Base-by-base conservation (phyloP, 495 filamentous ascomycete species). In the Aeminium ludgeri region DNA sequence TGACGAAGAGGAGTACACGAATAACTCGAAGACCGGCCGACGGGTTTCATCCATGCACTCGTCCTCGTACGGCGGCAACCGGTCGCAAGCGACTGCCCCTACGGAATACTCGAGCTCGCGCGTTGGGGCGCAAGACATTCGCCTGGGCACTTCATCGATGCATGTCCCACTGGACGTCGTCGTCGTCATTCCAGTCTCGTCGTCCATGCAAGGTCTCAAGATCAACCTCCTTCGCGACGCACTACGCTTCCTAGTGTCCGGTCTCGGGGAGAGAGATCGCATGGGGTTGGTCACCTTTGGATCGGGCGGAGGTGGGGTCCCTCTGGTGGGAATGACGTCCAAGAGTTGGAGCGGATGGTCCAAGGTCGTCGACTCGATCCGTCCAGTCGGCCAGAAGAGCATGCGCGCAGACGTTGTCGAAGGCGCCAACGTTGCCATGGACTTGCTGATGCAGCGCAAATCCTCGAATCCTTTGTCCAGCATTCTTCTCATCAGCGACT, bases 231-330 rank as follows among this genome's bases (percentile, higher is more conserved):
- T 99, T 6, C 78, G 86, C n/a, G 89, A 96, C 58, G 74, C 86
- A 4, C 71, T 99, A 25, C 85, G 82, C 35, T 99, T 95, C 58
- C 78, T 99, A 46, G 86, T 96, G 6, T 69, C 78, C 40, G 82
- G 78, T 38, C 77, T 99, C n/a, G 89, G 89, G 6, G 82, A 93
- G 38, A 72, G 83, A 20, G 89, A 99, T 51, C 78, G 89, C 19
- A 93, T 99, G 87, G 89, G 89, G 6, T 58, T 99, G 38, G 91
- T 99, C 20, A 96, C 91, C 1, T 99, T 99, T 61, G 89, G 89
- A 12, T 95, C 89, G 0, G 91, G 86, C 43, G 81, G 79, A 40
- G 87, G 87, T 2, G 89, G 87, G 6, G 86, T 93, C 17, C 84
- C 89, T 13, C 66, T 99, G 36, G 92, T 96, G n/a, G 85, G 87